Conservation (phyloP, 1,139 yeast species). For the Chernovozyma sophiae-reginae region DNA sequence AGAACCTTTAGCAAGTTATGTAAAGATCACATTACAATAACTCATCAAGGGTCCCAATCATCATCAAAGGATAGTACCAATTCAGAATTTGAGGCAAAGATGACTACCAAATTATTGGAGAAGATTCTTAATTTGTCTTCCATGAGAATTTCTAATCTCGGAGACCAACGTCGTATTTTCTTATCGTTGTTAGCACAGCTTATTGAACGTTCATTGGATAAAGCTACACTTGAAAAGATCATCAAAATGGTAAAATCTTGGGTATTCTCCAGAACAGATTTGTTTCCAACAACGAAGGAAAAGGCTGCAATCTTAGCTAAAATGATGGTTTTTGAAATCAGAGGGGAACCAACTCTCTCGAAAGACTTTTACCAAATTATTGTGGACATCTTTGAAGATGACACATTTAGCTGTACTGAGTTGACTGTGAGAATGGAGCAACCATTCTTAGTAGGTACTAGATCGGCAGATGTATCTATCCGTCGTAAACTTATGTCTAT, state of each 20-base stretch:
- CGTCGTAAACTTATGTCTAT: slow-evolving; percentile 79
- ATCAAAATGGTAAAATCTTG: slow-evolving; percentile 78
- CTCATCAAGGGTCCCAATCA: slow-evolving; percentile 46
- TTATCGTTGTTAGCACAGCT: slow-evolving; percentile 82
- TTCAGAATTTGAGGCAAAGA: slow-evolving; percentile 67
- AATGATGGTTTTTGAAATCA: slow-evolving; percentile 87
- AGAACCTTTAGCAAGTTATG: slow-evolving; percentile 84
- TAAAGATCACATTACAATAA: slow-evolving; percentile 79
- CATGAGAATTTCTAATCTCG: slow-evolving; percentile 74
- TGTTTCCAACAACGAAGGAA: slow-evolving; percentile 93
- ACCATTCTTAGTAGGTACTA: slow-evolving; percentile 91
- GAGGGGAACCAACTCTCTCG: slow-evolving; percentile 80
- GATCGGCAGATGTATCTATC: slow-evolving; percentile 71
- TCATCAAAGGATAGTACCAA: slow-evolving; percentile 27
- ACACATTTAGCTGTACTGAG: slow-evolving; percentile 76
- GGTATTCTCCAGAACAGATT: slow-evolving; percentile 81
- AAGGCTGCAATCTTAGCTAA: slow-evolving; percentile 92
- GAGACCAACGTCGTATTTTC: slow-evolving; percentile 90
- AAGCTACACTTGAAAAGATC: slow-evolving; percentile 68
- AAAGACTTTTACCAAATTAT: slow-evolving; percentile 82
- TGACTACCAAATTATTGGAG: slow-evolving; percentile 72
- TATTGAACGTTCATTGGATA: slow-evolving; percentile 84
- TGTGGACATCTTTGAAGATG: slow-evolving; percentile 83
- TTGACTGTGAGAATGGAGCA: slow-evolving; percentile 95
- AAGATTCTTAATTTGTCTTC: slow-evolving; percentile 76